Evolutionary conservation across 805 yeast genomes (phyloP), one percentile per base, ranked within the genome.

Genomic region (Metschnikowia similis): DNA sequence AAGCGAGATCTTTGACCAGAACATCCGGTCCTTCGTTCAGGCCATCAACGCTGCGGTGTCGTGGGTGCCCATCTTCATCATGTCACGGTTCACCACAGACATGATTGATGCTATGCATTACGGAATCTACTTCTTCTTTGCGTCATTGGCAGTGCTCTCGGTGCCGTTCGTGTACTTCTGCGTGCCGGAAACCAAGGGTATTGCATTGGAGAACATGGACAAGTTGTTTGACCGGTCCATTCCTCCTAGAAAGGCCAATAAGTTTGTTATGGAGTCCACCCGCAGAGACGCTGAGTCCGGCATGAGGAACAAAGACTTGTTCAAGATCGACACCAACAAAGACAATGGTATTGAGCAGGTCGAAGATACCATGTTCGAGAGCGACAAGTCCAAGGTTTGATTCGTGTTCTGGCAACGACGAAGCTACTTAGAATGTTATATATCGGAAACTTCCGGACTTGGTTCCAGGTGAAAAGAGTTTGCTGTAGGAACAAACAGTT

Each of bases 11-110:
- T 71, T 69, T 52, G 74, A 69, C 57, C 73, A 69, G 54, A 69
- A 70, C 48, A 67, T 71, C 53, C 57, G 75, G 45, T 64, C 72
- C 16, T 69, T 71, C 46, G 71, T 66, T 34, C 73, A 69, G 56
- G 72, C 72, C 48, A 67, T 70, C 49, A 69, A 69, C 54, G 72
- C 74, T 2, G 73, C 74, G 10, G 68, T 67, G 27, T 65, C 69
- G 35, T 69, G 74, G 75, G 65, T 69, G 27, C 72, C 73, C 8
- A 67, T 69, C 36, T 69, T 69, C 54, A 54, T 68, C 48, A 69
- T 69, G 73, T 63, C 71, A 2, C 48, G 74, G 32, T 63, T 57
- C 56, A 68, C 73, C 37, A 52, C 63, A 32, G 51, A 65, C 41
- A 70, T 70, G 73, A 69, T 70, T 42, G 64, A 52, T 35, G 55